Conservation (phyloP, 2,329 filamentous ascomycete species). For the Claviceps cyperi region DNA sequence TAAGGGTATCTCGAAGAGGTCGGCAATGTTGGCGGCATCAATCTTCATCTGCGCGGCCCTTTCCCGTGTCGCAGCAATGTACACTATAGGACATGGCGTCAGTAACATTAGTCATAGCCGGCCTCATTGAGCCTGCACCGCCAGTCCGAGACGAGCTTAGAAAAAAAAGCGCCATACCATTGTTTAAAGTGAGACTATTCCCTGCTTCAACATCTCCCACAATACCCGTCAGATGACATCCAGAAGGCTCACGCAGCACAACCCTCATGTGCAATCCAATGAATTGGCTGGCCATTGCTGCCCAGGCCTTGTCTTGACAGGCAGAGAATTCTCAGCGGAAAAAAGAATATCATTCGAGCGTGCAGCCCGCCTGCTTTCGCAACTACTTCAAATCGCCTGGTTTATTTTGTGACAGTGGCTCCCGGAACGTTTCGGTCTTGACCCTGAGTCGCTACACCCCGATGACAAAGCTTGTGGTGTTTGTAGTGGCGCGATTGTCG, state of each 20-base stretch:
- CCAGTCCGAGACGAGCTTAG: background rate
- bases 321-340: background rate
- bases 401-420: no score
- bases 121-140: background rate
- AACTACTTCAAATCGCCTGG: no score
- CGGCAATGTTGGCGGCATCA: constrained; percentile 28
- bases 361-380: no score
- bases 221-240: constrained; percentile 51
- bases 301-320: background rate
- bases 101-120: background rate
- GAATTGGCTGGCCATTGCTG: constrained; percentile 44
- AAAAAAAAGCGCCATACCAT: constrained; percentile 41
- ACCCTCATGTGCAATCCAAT: constrained; percentile 65
- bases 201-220: constrained; percentile 55
- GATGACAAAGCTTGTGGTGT: no score
- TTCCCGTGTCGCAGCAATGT: constrained; percentile 26
- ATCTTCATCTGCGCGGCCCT: constrained; percentile 31
- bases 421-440: no score
- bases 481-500: no score
- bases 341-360: background rate
- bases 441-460: no score
- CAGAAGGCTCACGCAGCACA: constrained; percentile 50
- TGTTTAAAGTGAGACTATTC: constrained; percentile 52
- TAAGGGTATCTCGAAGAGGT: constrained; percentile 26
- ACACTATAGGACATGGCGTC: constrained; percentile 17